Evolutionary conservation across 805 yeast genomes (phyloP).

Genomic region (Yarrowia bubula): DNA sequence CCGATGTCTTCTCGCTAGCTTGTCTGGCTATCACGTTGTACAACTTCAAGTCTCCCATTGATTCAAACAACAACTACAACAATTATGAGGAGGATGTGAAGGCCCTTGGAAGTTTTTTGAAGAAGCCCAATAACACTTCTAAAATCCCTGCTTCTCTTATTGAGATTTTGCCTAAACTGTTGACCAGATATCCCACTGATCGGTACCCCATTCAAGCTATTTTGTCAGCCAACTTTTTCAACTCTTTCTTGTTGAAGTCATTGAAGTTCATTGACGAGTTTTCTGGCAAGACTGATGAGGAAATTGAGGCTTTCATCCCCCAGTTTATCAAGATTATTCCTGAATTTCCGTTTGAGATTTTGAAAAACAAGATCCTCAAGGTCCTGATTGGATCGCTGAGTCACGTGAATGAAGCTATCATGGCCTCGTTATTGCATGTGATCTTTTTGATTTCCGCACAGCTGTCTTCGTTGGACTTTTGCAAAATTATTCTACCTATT

Average conservation of each 20-base stretch:
- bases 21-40: slow-evolving; percentile 70
- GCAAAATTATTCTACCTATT: slow-evolving; percentile 60
- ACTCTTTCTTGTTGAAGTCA: slow-evolving; percentile 77
- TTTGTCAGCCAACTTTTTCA: slow-evolving; percentile 70
- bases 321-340: slow-evolving; percentile 56
- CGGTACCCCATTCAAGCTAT: slow-evolving; percentile 64
- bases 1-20: slow-evolving; percentile 85
- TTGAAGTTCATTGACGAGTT: slow-evolving; percentile 80
- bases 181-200: slow-evolving; percentile 57
- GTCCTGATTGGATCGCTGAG: slow-evolving; percentile 53
- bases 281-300: slow-evolving; percentile 66
- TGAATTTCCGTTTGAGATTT: slow-evolving; percentile 57
- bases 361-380: slow-evolving; percentile 72
- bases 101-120: slow-evolving; percentile 40
- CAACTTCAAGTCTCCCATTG: slow-evolving; percentile 47
- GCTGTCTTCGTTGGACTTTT: slow-evolving; percentile 56
- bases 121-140: slow-evolving; percentile 38
- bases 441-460: slow-evolving; percentile 48
- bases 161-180: slow-evolving; percentile 50
- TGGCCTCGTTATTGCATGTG: slow-evolving; percentile 51
- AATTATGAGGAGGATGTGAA: slow-evolving; percentile 49
- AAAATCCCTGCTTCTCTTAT: slow-evolving; percentile 60
- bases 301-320: slow-evolving; percentile 64
- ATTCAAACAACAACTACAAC: slow-evolving; percentile 53
- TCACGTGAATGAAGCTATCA: slow-evolving; percentile 42